Evolutionary conservation across 2,329 filamentous ascomycete species (phyloP), one percentile per base, ranked within the genome.

Genomic region (Cladophialophora immunda): DNA sequence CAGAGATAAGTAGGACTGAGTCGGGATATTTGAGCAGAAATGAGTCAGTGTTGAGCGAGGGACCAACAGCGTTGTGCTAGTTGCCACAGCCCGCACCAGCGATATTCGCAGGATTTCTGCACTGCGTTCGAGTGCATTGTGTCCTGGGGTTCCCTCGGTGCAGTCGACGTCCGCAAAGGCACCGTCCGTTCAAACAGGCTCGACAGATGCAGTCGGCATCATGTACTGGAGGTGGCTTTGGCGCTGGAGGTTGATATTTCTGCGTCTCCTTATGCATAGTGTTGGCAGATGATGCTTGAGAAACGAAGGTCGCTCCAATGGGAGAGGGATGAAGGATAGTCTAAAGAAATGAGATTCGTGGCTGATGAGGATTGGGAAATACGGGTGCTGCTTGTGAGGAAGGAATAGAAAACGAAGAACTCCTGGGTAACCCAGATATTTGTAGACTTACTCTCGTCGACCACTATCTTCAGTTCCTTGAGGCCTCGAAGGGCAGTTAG

Each of bases 41-140:
- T 34, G 32, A 34, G 3, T n/a, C 7, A 6, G 32, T 7, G 13
- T 11, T 11, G 32, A 34, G 32, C 13, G 7, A 11, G 32, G 13
- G 32, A 34, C 4, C n/a, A n/a, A n/a, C n/a, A n/a, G n/a, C n/a
- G n/a, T 25, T 54, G 11, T 15, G 4, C 27, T 54, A 36, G 17
- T n/a, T 36, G 19, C 15, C 7, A 36, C n/a, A 22, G n/a, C n/a
- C 9, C 4, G 6, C 34, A 38, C 25, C 30, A 57, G 29, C 54
- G n/a, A 32, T 8, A 11, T 19, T 7, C 36, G 17, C 11, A 19
- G 17, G 41, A 15, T 50, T 32, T 13, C 25, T 25, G 54, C 54
- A 36, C 22, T 36, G 13, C 36, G n/a, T 32, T 36, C 9, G 54
- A 22, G 54, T 57, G 32, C 30, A 57, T 57, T 6, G 54, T 57